A percentile compares a stretch with the other conserved stretches of the same genome.
Evolutionary conservation across 371 early-diverging fungal species (phyloP).

Genomic region (Zychaea mexicana): DNA sequence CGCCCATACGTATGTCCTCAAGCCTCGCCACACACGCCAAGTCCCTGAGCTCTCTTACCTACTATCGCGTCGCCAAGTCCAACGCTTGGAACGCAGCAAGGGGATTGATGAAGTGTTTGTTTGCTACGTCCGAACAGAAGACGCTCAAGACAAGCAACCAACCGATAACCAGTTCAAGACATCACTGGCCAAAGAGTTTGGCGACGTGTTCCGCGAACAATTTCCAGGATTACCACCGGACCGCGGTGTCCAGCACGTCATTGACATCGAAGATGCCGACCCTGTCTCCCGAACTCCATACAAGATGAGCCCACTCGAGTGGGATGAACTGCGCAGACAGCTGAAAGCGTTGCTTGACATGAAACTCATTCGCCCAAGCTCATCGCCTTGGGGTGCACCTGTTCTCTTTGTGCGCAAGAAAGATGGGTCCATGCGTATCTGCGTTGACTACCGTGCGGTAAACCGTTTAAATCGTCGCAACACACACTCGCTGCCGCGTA

Average conservation of each 20-base stretch:
- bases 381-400: no score
- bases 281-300: constrained; percentile 16
- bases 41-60: background rate
- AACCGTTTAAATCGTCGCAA: background rate
- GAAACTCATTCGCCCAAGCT: no score
- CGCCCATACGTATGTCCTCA: no score
- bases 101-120: constrained; percentile 1
- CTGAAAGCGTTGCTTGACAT: constrained; percentile 13
- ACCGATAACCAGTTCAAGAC: no score
- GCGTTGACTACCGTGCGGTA: constrained; percentile 51
- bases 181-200: background rate
- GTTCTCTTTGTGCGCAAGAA: no score
- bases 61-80: no score
- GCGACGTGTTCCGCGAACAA: constrained; percentile 4
- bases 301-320: constrained; percentile 31
- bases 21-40: no score
- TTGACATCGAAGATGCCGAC: constrained; percentile 1
- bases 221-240: constrained; percentile 11
- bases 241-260: constrained; percentile 7
- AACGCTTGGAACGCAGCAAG: background rate
- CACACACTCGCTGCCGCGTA: background rate
- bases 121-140: background rate
- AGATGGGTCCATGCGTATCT: constrained; percentile 32
- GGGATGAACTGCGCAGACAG: constrained; percentile 22
- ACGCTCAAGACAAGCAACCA: background rate